These are phyloP conservation scores for Domatiomyces globalis DNA, from an alignment of 2,329 filamentous ascomycete species.

Conservation along the genomic window DNA sequence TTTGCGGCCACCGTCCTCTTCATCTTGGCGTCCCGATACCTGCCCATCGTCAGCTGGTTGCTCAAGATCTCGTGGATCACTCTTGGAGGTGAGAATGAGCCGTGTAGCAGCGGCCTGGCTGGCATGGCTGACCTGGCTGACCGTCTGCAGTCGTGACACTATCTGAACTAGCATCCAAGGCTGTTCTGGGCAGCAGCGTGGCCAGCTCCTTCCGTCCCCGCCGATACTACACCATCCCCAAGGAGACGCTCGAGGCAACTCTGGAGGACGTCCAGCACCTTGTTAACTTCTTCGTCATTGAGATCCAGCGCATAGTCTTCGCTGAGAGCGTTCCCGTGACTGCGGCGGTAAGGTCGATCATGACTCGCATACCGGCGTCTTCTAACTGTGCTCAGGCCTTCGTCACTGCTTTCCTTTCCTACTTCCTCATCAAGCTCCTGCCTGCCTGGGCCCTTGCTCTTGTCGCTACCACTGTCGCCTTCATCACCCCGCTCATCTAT, in stretches of 20 bases:
- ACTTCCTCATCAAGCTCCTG: slow-evolving; percentile 52
- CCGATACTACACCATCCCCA: slow-evolving; percentile 52
- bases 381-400: slow-evolving; percentile 42
- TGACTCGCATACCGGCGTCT: slow-evolving; percentile 34
- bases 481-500: slow-evolving; percentile 48
- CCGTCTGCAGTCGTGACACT: slow-evolving; percentile 33
- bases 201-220: slow-evolving; percentile 47
- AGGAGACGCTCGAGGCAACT: slow-evolving; percentile 47
- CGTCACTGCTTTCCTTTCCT: slow-evolving; percentile 42
- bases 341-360: slow-evolving; percentile 37
- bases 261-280: slow-evolving; percentile 50
- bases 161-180: slow-evolving; percentile 43
- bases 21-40: slow-evolving; percentile 50
- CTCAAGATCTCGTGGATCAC: slow-evolving; percentile 47
- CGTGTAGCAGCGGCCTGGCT: slow-evolving; percentile 1
- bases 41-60: slow-evolving; percentile 47
- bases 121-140: neutral
- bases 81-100: slow-evolving; percentile 38
- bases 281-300: slow-evolving; percentile 54
- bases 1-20: slow-evolving; percentile 42
- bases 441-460: slow-evolving; percentile 51
- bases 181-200: slow-evolving; percentile 43
- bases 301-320: slow-evolving; percentile 52
- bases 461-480: slow-evolving; percentile 41
- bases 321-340: slow-evolving; percentile 51